phyloP scores from a whole-genome alignment of 495 filamentous ascomycete species.

The Opeltia flavorubescens region DNA sequence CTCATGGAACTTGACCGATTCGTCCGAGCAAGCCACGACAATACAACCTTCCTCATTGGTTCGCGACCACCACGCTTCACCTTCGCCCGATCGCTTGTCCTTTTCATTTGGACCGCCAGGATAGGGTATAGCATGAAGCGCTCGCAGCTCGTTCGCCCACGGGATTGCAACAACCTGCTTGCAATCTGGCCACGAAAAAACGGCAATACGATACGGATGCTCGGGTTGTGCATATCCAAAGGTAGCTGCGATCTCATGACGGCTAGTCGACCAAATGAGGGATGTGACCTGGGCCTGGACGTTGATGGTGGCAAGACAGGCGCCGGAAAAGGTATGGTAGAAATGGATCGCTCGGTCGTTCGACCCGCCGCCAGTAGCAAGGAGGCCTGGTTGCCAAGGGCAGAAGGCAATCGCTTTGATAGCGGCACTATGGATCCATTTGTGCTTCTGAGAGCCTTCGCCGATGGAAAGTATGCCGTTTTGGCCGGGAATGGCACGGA shows the following conservation, averaged over 20 bases:
- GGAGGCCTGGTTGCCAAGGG: conserved; percentile 75
- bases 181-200: conserved; percentile 93
- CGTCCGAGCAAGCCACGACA: conserved; percentile 85
- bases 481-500: conserved; percentile 8
- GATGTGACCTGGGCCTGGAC: conserved; percentile 88
- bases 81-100: conserved; percentile 6
- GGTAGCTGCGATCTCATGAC: conserved; percentile 79
- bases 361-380: conserved; percentile 85
- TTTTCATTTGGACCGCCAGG: conserved; percentile 24
- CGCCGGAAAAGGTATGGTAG: conserved; percentile 75
- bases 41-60: conserved; percentile 79
- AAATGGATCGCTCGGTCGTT: conserved; percentile 96
- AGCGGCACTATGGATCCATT: conserved; percentile 68
- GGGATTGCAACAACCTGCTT: conserved; percentile 78
- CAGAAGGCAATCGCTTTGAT: conserved; percentile 97
- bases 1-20: conserved; percentile 92
- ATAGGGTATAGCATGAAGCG: conserved; percentile 35
- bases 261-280: conserved; percentile 76
- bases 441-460: conserved; percentile 50
- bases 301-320: conserved; percentile 77
- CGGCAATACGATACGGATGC: conserved; percentile 78
- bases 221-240: conserved; percentile 95
- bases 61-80: conserved; percentile 36
- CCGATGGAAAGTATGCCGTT: conserved; percentile 13
- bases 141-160: conserved; percentile 62